A percentile compares a stretch with the other conserved stretches of the same genome.
Conservation (phyloP, 2,329 filamentous ascomycete species). For the Magnaporthiopsis rhizophila region DNA sequence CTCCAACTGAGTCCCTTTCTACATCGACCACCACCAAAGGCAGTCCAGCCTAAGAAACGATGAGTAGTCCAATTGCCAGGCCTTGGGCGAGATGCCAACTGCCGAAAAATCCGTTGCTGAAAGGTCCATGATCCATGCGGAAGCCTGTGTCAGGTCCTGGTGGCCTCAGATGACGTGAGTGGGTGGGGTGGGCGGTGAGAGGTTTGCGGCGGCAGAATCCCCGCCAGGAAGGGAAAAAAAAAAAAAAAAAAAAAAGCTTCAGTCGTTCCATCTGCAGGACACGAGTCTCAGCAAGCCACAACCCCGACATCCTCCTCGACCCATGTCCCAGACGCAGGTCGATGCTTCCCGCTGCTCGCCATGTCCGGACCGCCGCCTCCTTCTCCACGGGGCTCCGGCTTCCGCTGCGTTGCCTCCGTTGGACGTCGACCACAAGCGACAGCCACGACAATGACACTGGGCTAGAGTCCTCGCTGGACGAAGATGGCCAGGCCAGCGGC, state of each 20-base stretch:
- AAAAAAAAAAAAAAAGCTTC: not conserved
- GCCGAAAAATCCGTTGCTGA: not conserved
- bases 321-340: not conserved
- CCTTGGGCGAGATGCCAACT: not conserved
- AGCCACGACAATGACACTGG: too few species aligned
- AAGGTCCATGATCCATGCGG: not conserved
- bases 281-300: not conserved
- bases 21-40: too few species aligned
- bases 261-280: not conserved
- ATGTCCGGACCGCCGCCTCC: not conserved
- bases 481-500: not conserved
- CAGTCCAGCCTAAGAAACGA: too few species aligned
- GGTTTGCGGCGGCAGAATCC: not conserved
- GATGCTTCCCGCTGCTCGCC: not conserved
- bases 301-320: not conserved
- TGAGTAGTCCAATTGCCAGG: too few species aligned
- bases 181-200: not conserved
- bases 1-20: too few species aligned
- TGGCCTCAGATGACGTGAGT: not conserved
- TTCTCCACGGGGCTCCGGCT: not conserved
- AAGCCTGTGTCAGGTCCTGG: not conserved
- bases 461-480: too few species aligned
- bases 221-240: not conserved
- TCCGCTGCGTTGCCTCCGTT: not conserved
- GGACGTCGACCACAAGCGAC: not conserved